phyloP scores from a whole-genome alignment of 805 yeast species.

The Candida caryicola region DNA sequence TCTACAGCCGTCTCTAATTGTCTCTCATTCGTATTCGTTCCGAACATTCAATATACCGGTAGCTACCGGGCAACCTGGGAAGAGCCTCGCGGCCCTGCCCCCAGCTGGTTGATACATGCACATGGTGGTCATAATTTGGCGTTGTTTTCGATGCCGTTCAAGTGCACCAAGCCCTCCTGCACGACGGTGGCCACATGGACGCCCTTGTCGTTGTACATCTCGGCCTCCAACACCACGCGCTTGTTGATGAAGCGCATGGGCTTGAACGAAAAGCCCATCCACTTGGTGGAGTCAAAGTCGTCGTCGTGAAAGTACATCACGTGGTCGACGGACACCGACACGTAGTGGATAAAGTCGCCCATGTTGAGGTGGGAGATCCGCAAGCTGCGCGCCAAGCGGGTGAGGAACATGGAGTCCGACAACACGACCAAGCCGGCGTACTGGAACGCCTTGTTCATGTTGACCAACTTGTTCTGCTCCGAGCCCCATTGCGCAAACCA shows the following conservation, averaged over 20 bases:
- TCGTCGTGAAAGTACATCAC: conserved; percentile 61
- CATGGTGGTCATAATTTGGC: conserved; percentile 1
- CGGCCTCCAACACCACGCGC: conserved; percentile 56
- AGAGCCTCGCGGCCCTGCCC: too few relatives aligned
- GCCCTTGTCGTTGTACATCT: conserved; percentile 49
- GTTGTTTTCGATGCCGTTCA: conserved; percentile 21
- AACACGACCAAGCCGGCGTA: conserved; percentile 59
- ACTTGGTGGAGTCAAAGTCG: conserved; percentile 47
- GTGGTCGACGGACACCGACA: conserved; percentile 65
- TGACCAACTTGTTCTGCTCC: conserved; percentile 12
- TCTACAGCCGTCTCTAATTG: too few relatives aligned
- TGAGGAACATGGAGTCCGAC: conserved; percentile 55
- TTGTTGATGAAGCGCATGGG: conserved; percentile 50
- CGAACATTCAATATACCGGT: too few relatives aligned
- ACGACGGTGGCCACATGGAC: conserved; percentile 56
- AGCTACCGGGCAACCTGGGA: too few relatives aligned
- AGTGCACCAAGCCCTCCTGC: conserved; percentile 59
- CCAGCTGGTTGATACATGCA: too few relatives aligned
- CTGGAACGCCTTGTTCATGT: conserved; percentile 22
- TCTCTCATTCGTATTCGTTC: too few relatives aligned
- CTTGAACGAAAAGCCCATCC: conserved; percentile 50
- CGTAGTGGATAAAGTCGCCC: conserved; percentile 26
- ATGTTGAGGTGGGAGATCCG: conserved; percentile 28
- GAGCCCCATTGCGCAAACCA: conserved; percentile 28
- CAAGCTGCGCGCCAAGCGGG: conserved; percentile 51